Evolutionary conservation across 768 basidiomycete genomes (phyloP), one percentile per base, ranked within the genome.

Genomic region (Agrocybe praecox): DNA sequence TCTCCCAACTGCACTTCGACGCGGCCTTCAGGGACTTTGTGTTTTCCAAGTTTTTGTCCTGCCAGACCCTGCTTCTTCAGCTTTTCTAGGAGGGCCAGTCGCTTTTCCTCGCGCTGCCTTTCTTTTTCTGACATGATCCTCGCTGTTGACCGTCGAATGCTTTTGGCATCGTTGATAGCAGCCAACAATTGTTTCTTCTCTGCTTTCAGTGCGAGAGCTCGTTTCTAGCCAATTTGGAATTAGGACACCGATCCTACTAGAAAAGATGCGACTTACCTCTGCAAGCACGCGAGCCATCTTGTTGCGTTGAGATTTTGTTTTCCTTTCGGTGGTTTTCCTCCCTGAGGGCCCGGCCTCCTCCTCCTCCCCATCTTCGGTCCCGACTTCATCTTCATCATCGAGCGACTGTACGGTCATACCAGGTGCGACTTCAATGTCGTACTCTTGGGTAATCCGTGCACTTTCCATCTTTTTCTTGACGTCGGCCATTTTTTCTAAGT

Each of bases 1-100:
- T 96, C 95, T 2, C 92, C 92, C 0, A 96, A 80, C 72, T 97
- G 95, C 15, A 98, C 94, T 45, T 88, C 90, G 4, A 95, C 80
- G 32, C 79, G 76, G 14, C 76, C 81, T 62, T 83, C 84, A 1
- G 84, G 85, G 0, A 96, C 88, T 34, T 79, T 80, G 64, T 96
- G 87, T 69, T 87, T 95, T 8, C 96, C 96, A 0, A 97, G 65
- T 64, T 80, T 84, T 69, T 84, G 80, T 0, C 95, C 95, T 0
- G 78, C 84, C 12, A 94, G 69, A 8, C 94, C 92, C 29, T 74
- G 70, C 47, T 73, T 72, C 65, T 77, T 82, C 47, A 88, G 70
- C 58, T 80, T 85, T 57, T 86, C 78, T 51, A 74, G 66, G 60
- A 75, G 61, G 1, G 74, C 76, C 1, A 75, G 67, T 21, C 77